Conservation (phyloP, 495 filamentous ascomycete species). For the Copromyces sp. region DNA sequence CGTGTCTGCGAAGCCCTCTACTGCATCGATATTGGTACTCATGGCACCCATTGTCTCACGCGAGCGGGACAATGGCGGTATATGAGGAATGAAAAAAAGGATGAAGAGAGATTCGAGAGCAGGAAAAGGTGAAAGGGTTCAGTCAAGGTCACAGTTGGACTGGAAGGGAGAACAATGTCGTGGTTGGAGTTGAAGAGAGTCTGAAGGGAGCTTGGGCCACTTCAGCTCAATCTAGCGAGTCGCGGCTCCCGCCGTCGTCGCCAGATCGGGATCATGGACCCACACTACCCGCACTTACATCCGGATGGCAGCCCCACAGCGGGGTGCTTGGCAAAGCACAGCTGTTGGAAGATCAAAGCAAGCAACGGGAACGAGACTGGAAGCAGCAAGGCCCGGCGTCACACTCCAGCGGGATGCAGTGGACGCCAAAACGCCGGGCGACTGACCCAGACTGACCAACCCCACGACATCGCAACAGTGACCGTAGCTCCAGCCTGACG, state of each 20-base stretch:
- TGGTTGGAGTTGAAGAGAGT: not conserved
- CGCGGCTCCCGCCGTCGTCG: not conserved
- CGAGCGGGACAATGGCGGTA: too few relatives aligned
- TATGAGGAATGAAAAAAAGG: not conserved
- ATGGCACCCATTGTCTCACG: not conserved
- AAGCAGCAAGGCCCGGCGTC: not conserved
- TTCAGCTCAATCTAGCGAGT: not conserved
- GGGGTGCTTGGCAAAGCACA: not conserved
- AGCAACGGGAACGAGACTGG: not conserved
- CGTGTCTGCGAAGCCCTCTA: not conserved
- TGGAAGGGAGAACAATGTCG: not conserved
- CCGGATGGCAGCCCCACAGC: not conserved
- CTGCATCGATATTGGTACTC: not conserved
- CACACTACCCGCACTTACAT: not conserved
- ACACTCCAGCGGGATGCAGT: not conserved
- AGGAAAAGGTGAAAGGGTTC: not conserved
- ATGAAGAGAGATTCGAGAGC: not conserved
- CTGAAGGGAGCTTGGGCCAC: not conserved
- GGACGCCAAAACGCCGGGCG: not conserved
- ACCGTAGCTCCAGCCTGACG: not conserved
- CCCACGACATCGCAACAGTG: not conserved
- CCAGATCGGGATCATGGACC: not conserved
- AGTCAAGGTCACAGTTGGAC: not conserved
- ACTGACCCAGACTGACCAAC: not conserved
- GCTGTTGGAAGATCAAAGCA: not conserved